Evolutionary conservation across 1,284 basidiomycete species (phyloP).

Genomic region (Spongispora temasekensis): DNA sequence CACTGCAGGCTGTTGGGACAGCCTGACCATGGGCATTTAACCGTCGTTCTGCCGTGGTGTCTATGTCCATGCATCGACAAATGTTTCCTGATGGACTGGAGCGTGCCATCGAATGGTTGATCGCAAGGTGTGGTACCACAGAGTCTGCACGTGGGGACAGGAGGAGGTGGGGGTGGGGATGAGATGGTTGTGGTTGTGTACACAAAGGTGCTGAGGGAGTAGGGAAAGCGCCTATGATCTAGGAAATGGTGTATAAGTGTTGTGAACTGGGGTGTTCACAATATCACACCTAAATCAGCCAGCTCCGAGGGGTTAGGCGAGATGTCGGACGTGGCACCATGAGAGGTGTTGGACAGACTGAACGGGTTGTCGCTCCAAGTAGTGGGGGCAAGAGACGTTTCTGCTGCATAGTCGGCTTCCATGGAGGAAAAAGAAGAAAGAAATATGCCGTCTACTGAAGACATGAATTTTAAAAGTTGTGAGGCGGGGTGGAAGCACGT

Average conservation of each 20-base stretch:
- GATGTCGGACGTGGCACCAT: no score
- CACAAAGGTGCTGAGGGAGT: neutral
- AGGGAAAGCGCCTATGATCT: neutral
- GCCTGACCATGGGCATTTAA: slow-evolving; percentile 14
- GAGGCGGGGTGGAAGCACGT: no score
- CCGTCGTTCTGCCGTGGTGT: neutral
- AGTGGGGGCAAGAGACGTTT: neutral
- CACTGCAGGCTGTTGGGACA: slow-evolving; percentile 9
- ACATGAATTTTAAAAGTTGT: no score
- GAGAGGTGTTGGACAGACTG: neutral
- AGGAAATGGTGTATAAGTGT: neutral
- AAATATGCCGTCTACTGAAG: slow-evolving; percentile 3
- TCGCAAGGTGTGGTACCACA: neutral
- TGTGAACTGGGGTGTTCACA: neutral
- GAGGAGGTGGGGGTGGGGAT: neutral
- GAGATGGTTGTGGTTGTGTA: neutral
- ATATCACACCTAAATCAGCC: slow-evolving; percentile 4
- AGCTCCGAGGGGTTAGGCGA: slow-evolving; percentile 5
- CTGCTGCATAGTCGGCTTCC: neutral
- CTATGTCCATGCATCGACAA: slow-evolving; percentile 10
- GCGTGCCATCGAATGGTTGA: slow-evolving; percentile 5
- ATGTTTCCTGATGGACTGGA: slow-evolving; percentile 9
- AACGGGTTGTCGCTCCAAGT: neutral
- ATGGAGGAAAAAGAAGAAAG: neutral
- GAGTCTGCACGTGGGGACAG: slow-evolving; percentile 3